Percentiles rank a stretch among this genome's conserved stretches.
phyloP scores from a whole-genome alignment of 2,329 filamentous ascomycete species.

The Neofusicoccum kwambonambiense region DNA sequence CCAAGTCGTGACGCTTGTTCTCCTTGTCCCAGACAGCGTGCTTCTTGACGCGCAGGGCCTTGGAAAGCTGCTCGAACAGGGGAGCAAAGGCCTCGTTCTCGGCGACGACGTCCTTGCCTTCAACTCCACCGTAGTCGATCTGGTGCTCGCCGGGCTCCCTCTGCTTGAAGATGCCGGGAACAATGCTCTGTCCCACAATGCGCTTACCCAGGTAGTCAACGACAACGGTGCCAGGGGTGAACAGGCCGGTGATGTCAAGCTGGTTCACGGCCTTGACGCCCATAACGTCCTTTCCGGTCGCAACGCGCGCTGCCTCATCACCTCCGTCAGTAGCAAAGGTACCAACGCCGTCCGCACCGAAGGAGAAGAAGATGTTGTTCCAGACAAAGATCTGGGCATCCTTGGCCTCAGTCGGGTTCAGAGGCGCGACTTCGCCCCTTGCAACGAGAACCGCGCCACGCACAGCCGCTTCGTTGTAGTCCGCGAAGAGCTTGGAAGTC shows the following conservation, averaged over 20 bases:
- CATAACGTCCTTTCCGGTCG: slow-evolving; percentile 93
- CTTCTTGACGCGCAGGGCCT: slow-evolving; percentile 86
- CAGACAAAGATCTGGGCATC: slow-evolving; percentile 99
- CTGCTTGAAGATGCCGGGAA: slow-evolving; percentile 98
- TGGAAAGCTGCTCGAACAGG: slow-evolving; percentile 86
- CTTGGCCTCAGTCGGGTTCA: slow-evolving; percentile 89
- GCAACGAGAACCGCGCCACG: slow-evolving; percentile 90
- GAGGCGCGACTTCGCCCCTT: slow-evolving; percentile 83
- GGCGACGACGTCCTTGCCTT: slow-evolving; percentile 93
- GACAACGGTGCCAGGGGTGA: slow-evolving; percentile 93
- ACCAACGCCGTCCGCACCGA: slow-evolving; percentile 93
- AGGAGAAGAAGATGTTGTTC: slow-evolving; percentile 99
- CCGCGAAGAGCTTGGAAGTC: slow-evolving; percentile 92
- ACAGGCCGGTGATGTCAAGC: slow-evolving; percentile 89
- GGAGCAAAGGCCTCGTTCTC: slow-evolving; percentile 82
- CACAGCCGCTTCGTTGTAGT: slow-evolving; percentile 94
- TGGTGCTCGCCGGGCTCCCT: slow-evolving; percentile 96
- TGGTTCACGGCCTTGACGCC: slow-evolving; percentile 96
- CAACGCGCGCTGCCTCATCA: slow-evolving; percentile 91
- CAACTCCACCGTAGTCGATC: slow-evolving; percentile 97
- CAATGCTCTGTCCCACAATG: slow-evolving; percentile 95
- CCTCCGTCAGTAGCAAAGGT: slow-evolving; percentile 96
- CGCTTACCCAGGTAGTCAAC: slow-evolving; percentile 97
- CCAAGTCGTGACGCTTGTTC: slow-evolving; percentile 81
- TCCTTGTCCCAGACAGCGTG: slow-evolving; percentile 99